Conservation (phyloP, 306 rosid genomes). For the Cicer arietinum region DNA sequence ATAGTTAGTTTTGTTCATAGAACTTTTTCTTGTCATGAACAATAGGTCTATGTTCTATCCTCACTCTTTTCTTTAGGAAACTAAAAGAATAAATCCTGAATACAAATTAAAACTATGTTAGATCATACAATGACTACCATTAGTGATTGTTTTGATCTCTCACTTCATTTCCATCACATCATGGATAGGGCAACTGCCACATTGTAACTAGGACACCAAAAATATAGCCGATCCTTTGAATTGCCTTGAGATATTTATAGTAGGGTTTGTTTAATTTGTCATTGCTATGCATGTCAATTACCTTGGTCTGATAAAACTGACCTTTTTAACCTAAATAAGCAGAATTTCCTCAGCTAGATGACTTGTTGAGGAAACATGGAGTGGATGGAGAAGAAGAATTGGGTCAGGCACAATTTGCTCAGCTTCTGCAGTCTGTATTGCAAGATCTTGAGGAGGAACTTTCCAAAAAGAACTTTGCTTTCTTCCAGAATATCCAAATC, state of each 20-base stretch:
- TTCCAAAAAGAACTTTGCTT: slow-evolving; percentile 61
- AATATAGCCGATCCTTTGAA: not conserved
- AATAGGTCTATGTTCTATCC: not conserved
- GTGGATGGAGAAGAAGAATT: slow-evolving; percentile 74
- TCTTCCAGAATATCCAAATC: slow-evolving; percentile 63
- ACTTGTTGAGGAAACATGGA: slow-evolving; percentile 70
- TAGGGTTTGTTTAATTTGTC: not conserved
- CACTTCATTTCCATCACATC: slow-evolving; percentile 23
- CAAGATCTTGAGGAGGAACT: slow-evolving; percentile 82
- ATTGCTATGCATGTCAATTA: slow-evolving; percentile 2
- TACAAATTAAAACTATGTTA: slow-evolving; percentile 32
- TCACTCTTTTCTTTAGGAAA: slow-evolving; percentile 26
- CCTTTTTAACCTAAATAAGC: slow-evolving; percentile 47
- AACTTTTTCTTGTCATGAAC: slow-evolving; percentile 18
- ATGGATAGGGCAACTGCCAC: slow-evolving; percentile 29
- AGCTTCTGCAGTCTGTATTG: slow-evolving; percentile 80
- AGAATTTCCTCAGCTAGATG: slow-evolving; percentile 78
- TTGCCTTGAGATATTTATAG: slow-evolving; percentile 27
- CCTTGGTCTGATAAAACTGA: slow-evolving; percentile 38
- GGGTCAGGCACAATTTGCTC: slow-evolving; percentile 98
- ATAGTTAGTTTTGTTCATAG: not conserved
- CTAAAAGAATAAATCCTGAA: slow-evolving; percentile 12
- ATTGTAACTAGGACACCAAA: not conserved
- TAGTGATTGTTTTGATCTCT: not conserved
- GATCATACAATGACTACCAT: not conserved